Evolutionary conservation across 2,329 filamentous ascomycete genomes (phyloP).

Genomic region (Penicillium sp.): DNA sequence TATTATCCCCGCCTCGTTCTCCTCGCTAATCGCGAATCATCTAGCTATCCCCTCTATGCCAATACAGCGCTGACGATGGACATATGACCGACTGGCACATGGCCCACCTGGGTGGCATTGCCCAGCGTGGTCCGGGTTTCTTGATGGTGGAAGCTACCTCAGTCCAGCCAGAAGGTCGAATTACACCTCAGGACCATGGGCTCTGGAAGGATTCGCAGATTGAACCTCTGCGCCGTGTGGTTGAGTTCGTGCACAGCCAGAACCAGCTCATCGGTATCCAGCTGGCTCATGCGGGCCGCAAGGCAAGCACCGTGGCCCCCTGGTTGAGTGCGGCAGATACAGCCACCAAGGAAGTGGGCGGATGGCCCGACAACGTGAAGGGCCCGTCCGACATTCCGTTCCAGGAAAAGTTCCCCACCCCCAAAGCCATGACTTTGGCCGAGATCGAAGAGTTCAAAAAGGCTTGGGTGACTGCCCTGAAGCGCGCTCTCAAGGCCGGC

Average conservation of each 20-base stretch:
- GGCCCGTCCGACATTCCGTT: constrained; percentile 59
- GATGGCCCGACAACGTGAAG: constrained; percentile 52
- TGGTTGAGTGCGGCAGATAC: constrained; percentile 33
- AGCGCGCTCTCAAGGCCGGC: constrained; percentile 61
- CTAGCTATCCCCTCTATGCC: constrained; percentile 58
- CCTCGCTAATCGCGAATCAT: background rate
- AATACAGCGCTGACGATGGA: constrained; percentile 63
- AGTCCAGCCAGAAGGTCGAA: constrained; percentile 70
- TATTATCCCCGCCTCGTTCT: background rate
- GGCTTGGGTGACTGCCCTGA: constrained; percentile 56
- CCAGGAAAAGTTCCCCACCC: constrained; percentile 55
- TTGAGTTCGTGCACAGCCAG: constrained; percentile 76
- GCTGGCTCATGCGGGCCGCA: constrained; percentile 70
- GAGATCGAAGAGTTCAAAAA: constrained; percentile 64
- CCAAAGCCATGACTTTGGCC: constrained; percentile 61
- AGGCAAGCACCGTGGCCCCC: constrained; percentile 55
- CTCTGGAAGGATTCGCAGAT: constrained; percentile 84
- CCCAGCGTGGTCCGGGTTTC: constrained; percentile 68
- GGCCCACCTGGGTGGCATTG: constrained; percentile 73
- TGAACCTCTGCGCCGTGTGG: constrained; percentile 59
- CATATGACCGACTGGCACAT: constrained; percentile 77
- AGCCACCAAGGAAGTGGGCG: constrained; percentile 50
- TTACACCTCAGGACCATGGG: constrained; percentile 58
- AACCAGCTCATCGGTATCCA: constrained; percentile 72
- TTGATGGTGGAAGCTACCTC: constrained; percentile 73